Conservation (phyloP, 306 rosid genomes). For the Mimosa pudica region DNA sequence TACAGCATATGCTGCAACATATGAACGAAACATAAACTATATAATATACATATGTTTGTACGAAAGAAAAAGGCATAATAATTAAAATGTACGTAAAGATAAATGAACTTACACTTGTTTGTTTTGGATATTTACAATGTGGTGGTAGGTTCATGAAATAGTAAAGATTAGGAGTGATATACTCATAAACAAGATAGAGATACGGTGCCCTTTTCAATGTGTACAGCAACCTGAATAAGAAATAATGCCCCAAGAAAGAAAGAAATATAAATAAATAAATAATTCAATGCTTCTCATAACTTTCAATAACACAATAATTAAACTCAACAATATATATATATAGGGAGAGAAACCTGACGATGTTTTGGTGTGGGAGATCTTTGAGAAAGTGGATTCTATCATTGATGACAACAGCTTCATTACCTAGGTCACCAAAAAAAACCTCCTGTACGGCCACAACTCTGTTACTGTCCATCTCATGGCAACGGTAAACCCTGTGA, state of each 20-base stretch:
- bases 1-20: constrained; percentile 10
- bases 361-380: background rate
- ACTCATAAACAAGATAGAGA: background rate
- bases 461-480: background rate
- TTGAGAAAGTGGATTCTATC: background rate
- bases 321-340: background rate
- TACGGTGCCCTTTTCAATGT: background rate
- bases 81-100: background rate
- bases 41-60: too few relatives aligned
- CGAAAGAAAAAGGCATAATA: too few relatives aligned
- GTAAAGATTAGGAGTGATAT: background rate
- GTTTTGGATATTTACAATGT: background rate
- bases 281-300: too few relatives aligned
- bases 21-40: background rate
- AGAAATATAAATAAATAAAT: too few relatives aligned
- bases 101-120: background rate
- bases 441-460: background rate
- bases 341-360: background rate
- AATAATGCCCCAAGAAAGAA: too few relatives aligned
- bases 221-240: background rate
- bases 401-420: background rate
- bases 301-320: background rate
- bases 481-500: background rate
- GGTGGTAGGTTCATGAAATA: background rate
- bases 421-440: background rate